Evolutionary conservation across 176 grass and related monocot genomes (phyloP).

Genomic region (Stipa capillata): DNA sequence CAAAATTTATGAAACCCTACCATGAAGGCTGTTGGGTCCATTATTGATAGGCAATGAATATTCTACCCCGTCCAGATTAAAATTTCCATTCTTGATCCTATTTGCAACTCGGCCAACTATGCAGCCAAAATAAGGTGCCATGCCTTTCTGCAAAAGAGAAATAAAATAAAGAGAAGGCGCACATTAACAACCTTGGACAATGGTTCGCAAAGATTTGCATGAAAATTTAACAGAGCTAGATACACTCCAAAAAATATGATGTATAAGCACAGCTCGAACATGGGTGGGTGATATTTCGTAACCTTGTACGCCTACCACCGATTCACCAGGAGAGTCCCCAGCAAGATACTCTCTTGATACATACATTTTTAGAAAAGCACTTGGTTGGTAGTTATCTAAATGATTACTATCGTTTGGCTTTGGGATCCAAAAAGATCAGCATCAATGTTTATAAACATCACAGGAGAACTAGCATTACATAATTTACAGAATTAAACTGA

Average conservation of each 20-base stretch:
- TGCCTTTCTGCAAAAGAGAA: slow-evolving; percentile 43
- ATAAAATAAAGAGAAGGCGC: background rate
- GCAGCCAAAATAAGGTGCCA: slow-evolving; percentile 84
- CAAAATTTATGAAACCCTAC: slow-evolving; percentile 28
- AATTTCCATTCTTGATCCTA: slow-evolving; percentile 72
- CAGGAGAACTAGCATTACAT: background rate
- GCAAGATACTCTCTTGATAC: background rate
- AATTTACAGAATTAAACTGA: background rate
- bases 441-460: background rate
- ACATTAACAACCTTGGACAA: background rate
- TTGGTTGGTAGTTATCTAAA: background rate
- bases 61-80: slow-evolving; percentile 45
- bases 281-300: too few species aligned
- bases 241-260: too few species aligned
- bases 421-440: background rate
- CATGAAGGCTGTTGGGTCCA: slow-evolving; percentile 73
- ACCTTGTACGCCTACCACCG: too few species aligned
- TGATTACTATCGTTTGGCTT: background rate
- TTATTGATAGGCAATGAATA: slow-evolving; percentile 76
- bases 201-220: background rate
- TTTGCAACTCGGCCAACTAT: slow-evolving; percentile 92
- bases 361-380: background rate
- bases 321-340: too few species aligned
- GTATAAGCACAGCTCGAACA: too few species aligned
- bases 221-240: background rate